Conservation (phyloP, 352 stramenopile genomes). For the Globisporangium orthogonon region DNA sequence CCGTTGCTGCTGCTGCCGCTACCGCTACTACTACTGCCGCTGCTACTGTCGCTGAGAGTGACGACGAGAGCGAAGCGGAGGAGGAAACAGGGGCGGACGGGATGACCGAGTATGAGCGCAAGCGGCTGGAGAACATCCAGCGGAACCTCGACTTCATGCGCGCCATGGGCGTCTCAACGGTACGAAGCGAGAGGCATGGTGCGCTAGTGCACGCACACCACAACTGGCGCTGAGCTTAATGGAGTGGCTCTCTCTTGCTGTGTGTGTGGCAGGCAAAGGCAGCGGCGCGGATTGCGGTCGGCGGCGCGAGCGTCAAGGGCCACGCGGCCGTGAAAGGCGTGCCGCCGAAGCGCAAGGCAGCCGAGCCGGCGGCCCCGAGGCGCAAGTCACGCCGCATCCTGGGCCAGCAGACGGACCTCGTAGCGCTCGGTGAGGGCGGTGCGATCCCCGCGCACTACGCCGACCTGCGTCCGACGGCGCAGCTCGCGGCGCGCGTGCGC, state of each 20-base stretch:
- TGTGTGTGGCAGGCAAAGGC: slow-evolving; percentile 42
- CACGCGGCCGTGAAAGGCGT: slow-evolving; percentile 5
- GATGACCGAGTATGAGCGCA: slow-evolving; percentile 75
- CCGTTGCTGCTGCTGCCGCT: too few species aligned
- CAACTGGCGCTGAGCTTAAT: too few species aligned
- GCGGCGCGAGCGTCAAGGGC: slow-evolving; percentile 1
- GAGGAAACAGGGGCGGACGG: slow-evolving; percentile 2
- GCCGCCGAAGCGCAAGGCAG: slow-evolving; percentile 19
- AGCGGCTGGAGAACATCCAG: slow-evolving; percentile 78
- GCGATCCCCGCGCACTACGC: not conserved
- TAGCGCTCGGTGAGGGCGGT: slow-evolving; percentile 15
- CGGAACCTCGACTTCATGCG: slow-evolving; percentile 82
- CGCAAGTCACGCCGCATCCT: slow-evolving; percentile 62
- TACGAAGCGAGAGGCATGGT: slow-evolving; percentile 9
- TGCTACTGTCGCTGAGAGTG: slow-evolving; percentile 1
- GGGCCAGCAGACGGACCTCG: slow-evolving; percentile 46
- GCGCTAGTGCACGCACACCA: too few species aligned
- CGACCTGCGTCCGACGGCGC: not conserved
- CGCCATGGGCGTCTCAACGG: slow-evolving; percentile 73
- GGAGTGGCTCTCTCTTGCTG: too few species aligned
- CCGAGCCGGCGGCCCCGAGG: slow-evolving; percentile 18
- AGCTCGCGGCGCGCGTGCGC: not conserved
- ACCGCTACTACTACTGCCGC: slow-evolving; percentile 1
- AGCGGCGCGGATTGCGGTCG: slow-evolving; percentile 39
- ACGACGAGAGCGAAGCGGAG: not conserved